Base-by-base conservation (phyloP, 108 stramenopile species). In the Chaetoceros muelleri region DNA sequence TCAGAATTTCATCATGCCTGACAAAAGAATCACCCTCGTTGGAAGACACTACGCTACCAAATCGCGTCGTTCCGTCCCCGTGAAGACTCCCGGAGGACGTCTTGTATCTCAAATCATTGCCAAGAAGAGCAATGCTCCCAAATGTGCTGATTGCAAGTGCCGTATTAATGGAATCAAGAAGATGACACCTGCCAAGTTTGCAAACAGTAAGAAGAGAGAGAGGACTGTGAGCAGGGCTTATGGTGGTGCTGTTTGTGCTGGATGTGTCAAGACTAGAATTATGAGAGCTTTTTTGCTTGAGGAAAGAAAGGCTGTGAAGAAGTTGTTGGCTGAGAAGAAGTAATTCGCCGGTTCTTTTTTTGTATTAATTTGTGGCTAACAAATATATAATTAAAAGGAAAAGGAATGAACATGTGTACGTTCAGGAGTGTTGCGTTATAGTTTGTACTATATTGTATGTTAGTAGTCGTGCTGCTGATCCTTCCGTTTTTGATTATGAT, bases 291-390 rank as follows among this genome's bases (percentile, higher is more conserved):
- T 99, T 72, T 68, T 99, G 56, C 81, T 99, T 74, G 97, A 98
- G 81, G 99, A 99, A 80, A 96, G 97, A 67, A 98, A 98, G 96
- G 96, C 96, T 48, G 96, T 97, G 26, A 99, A 99, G 96, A 87
- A 94, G 79, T 78, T 98, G 30, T 82, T 99, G 68, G 84, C 89
- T 25, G 96, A 97, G 63, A 77, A 76, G 69, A 74, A 74, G 56
- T 69, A 70, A 70, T 58, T 48, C n/a, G n/a, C n/a, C n/a, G n/a
- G n/a, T n/a, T n/a, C n/a, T n/a, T 24, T n/a, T n/a, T n/a, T n/a
- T n/a, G n/a, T n/a, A n/a, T n/a, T n/a, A n/a, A n/a, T n/a, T n/a
- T n/a, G n/a, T n/a, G n/a, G n/a, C n/a, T n/a, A n/a, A n/a, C n/a
- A n/a, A n/a, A n/a, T n/a, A n/a, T n/a, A n/a, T n/a, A n/a, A n/a